Evolutionary conservation across 805 yeast genomes (phyloP).

Genomic region (Candida cerambycidarum): DNA sequence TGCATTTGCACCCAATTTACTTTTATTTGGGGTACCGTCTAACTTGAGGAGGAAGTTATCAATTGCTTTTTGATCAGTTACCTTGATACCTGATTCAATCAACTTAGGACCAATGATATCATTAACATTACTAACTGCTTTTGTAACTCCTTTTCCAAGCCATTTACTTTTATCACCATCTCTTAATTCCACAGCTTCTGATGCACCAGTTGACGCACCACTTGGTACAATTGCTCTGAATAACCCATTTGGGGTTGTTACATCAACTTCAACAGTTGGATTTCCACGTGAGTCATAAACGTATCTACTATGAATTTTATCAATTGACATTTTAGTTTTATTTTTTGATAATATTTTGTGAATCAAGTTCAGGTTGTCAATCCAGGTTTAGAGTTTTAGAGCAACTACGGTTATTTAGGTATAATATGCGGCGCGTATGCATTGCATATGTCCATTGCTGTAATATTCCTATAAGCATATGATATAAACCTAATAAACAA

Average conservation of each 20-base stretch:
- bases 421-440: too few species aligned
- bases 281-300: slow-evolving; percentile 99
- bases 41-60: slow-evolving; percentile 83
- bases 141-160: slow-evolving; percentile 98
- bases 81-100: slow-evolving; percentile 74
- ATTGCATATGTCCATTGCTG: too few species aligned
- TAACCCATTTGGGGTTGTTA: slow-evolving; percentile 86
- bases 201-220: slow-evolving; percentile 99
- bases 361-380: too few species aligned
- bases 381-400: too few species aligned
- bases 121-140: slow-evolving; percentile 97
- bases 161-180: slow-evolving; percentile 97
- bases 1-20: slow-evolving; percentile 98
- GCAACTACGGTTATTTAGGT: too few species aligned
- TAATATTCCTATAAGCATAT: too few species aligned
- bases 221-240: slow-evolving; percentile 99
- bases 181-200: slow-evolving; percentile 98
- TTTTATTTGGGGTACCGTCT: slow-evolving; percentile 97
- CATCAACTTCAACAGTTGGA: slow-evolving; percentile 99
- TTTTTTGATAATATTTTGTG: too few species aligned
- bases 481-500: too few species aligned
- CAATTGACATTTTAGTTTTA: slow-evolving; percentile 63
- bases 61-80: slow-evolving; percentile 80
- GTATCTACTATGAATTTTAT: slow-evolving; percentile 89
- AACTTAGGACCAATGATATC: slow-evolving; percentile 93